phyloP scores from a whole-genome alignment of 2,329 filamentous ascomycete genomes.

The Herpotrichia juniperi region DNA sequence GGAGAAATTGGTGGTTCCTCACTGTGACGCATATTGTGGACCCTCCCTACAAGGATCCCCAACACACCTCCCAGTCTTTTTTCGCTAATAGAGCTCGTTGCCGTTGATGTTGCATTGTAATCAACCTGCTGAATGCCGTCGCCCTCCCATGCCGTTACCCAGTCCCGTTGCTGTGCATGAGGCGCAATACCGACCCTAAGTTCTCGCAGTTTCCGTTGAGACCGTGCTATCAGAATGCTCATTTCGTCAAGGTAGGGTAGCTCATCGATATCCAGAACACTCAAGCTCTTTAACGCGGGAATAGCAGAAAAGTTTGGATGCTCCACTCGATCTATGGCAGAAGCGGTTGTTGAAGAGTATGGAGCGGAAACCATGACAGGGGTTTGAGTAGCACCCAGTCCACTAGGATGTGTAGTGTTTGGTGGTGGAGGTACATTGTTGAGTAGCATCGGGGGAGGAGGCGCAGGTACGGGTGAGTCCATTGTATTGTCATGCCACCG shows the following conservation, averaged over 20 bases:
- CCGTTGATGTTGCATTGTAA: constrained; percentile 62
- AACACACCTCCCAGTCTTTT: constrained; percentile 71
- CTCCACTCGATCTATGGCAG: constrained; percentile 64
- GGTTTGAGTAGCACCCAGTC: constrained; percentile 36
- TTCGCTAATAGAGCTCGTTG: constrained; percentile 58
- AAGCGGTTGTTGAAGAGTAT: constrained; percentile 29
- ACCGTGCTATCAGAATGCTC: constrained; percentile 76
- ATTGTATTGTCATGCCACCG: constrained; percentile 80
- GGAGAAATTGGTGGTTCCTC: constrained; percentile 26
- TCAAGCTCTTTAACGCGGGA: constrained; percentile 74
- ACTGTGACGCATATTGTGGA: constrained; percentile 63
- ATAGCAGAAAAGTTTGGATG: constrained; percentile 81
- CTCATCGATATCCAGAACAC: constrained; percentile 81
- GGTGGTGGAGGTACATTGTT: constrained; percentile 47
- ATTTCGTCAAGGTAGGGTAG: constrained; percentile 84
- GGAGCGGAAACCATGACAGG: constrained; percentile 39
- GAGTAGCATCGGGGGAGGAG: constrained; percentile 44
- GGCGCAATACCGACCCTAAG: constrained; percentile 74
- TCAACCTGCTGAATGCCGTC: constrained; percentile 68
- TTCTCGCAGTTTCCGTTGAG: constrained; percentile 69
- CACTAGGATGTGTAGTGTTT: constrained; percentile 44
- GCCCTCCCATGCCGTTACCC: constrained; percentile 68
- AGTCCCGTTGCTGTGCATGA: constrained; percentile 59
- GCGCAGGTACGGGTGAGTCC: constrained; percentile 45
- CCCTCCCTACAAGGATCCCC: constrained; percentile 69